Percentiles rank a stretch among this genome's conserved stretches.
phyloP scores from a whole-genome alignment of 2,329 filamentous ascomycete genomes.

The Lasiodiplodia theobromae region DNA sequence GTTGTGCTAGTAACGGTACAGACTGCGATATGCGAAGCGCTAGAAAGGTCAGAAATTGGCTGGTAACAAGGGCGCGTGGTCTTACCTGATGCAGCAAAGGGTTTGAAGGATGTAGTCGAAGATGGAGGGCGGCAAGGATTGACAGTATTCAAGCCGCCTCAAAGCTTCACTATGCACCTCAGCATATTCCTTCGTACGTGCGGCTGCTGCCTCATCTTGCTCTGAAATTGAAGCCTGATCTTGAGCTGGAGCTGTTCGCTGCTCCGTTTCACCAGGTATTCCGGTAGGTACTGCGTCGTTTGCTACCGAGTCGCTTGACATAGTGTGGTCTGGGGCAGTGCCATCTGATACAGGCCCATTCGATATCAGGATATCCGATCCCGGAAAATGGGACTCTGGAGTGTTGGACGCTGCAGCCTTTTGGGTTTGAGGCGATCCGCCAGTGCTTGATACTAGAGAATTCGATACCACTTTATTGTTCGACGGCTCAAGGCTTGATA shows the following conservation, averaged over 20 bases:
- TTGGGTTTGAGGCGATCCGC: background rate
- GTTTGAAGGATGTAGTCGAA: background rate
- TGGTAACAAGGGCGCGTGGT: background rate
- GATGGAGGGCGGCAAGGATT: background rate
- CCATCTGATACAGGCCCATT: too few relatives aligned
- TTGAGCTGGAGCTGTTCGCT: background rate
- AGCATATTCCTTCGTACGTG: background rate
- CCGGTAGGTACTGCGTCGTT: background rate
- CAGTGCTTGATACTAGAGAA: background rate
- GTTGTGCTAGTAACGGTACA: background rate
- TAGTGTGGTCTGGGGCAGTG: background rate
- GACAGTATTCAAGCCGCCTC: background rate
- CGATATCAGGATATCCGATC: too few relatives aligned
- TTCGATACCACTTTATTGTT: background rate
- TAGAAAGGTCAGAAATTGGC: background rate
- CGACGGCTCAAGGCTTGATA: background rate
- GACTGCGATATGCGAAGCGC: background rate
- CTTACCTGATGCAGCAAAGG: background rate
- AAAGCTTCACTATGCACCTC: background rate
- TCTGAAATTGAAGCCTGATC: background rate
- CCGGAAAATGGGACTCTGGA: background rate
- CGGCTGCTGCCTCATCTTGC: background rate
- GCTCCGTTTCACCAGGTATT: background rate
- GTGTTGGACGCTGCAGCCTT: background rate
- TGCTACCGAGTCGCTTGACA: background rate